Conservation (phyloP, 352 stramenopile species). For the Phytophthora capsici region DNA sequence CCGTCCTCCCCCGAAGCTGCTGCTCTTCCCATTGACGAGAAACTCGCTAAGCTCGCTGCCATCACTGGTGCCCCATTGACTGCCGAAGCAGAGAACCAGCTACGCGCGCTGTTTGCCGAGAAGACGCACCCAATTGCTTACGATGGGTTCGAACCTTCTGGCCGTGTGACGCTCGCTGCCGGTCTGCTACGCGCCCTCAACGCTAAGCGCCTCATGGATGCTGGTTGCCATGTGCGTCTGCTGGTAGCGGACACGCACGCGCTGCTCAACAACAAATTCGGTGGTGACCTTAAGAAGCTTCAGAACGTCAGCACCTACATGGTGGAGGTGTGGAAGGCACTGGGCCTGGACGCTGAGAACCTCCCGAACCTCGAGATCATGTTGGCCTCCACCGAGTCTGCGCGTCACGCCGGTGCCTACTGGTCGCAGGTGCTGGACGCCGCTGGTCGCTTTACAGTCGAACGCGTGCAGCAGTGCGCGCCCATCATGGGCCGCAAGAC, state of each 20-base stretch:
- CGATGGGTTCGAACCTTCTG: conserved; percentile 98
- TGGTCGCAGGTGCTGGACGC: conserved; percentile 95
- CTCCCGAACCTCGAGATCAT: conserved; percentile 97
- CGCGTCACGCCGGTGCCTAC: conserved; percentile 88
- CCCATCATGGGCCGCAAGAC: conserved; percentile 97
- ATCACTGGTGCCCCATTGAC: conserved; percentile 60
- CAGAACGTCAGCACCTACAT: conserved; percentile 95
- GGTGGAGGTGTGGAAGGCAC: conserved; percentile 99
- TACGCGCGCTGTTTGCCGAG: conserved; percentile 79
- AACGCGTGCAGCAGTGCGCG: conserved; percentile 97
- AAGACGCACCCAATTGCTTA: conserved; percentile 93
- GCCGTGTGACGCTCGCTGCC: conserved; percentile 98
- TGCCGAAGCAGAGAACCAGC: conserved; percentile 62
- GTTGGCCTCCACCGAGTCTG: conserved; percentile 97
- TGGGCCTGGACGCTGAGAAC: conserved; percentile 93
- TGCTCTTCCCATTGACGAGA: conserved; percentile 63
- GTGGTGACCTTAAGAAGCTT: conserved; percentile 98
- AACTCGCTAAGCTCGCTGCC: conserved; percentile 60
- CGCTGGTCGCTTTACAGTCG: conserved; percentile 87
- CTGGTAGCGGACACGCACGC: conserved; percentile 99
- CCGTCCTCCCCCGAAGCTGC: conserved; percentile 35
- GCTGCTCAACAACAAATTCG: conserved; percentile 99
- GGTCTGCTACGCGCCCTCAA: conserved; percentile 96
- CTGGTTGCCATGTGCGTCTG: conserved; percentile 97
- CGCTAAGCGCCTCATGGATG: conserved; percentile 88